Evolutionary conservation across 495 filamentous ascomycete genomes (phyloP), one percentile per base, ranked within the genome.

Genomic region (Penicillium egyptiacum): DNA sequence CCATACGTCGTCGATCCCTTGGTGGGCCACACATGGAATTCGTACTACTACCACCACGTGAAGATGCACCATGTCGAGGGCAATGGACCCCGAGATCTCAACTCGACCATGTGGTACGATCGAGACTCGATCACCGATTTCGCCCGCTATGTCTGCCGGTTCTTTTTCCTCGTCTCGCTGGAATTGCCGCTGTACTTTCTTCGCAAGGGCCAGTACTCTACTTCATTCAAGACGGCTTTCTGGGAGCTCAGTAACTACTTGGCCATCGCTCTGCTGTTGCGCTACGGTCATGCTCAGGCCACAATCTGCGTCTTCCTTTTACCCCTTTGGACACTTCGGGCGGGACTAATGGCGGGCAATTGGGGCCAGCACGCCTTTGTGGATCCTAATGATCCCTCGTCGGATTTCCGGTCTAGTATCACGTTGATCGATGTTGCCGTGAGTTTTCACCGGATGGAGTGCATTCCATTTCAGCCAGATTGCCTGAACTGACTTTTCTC

Each of bases 41-140:
- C 82, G 11, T 92, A 91, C 69, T 92, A 79, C 66, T 90, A 89
- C 60, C 89, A 92, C 66, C 89, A 91, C 58, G 86, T 91, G 56
- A 91, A 92, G 72, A 86, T 89, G 65, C 89, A 91, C 64, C 89
- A 92, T 62, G 85, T 91, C 50, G 89, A 92, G 66, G 85, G 81
- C 52, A 92, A 92, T 66, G 89, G 89, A 1, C 88, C 88, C 0
- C 75, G 83, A 42, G 89, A 92, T 61, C 77, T 92, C 5, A 87
- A 82, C 8, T 87, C 87, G 0, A 91, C 89, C n/a, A 79, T 91
- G 30, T 80, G 85, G 17, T 91, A 89, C 64, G 86, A 92, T 62
- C 82, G 89, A 7, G 89, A 92, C 67, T 72, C 78, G 43, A 39
- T 82, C 3, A 67, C 68, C 48, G 73, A 88, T 59, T 89, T 92